These are phyloP conservation scores for Tothia fuscella DNA, from an alignment of 2,329 filamentous ascomycete genomes.

Conservation along the genomic window DNA sequence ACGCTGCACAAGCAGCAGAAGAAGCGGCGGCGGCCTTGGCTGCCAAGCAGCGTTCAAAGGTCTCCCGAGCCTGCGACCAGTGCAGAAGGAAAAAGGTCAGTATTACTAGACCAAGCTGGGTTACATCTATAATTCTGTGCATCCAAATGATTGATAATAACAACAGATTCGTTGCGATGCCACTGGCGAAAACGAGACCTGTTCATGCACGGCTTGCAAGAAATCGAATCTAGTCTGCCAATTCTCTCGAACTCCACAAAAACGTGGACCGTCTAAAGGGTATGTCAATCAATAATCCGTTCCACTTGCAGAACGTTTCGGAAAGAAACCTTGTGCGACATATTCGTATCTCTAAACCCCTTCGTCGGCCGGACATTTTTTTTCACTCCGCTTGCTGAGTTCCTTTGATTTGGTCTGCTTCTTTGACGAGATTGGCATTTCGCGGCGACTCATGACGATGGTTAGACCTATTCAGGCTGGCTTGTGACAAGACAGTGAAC, in stretches of 20 bases:
- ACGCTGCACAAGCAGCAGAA: constrained; percentile 18
- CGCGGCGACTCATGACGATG: too few relatives aligned
- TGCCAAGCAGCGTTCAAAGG: constrained; percentile 21
- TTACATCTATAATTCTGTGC: not conserved
- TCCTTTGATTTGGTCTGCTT: not conserved
- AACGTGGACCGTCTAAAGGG: constrained; percentile 31
- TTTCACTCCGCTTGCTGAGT: not conserved
- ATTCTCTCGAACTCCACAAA: constrained; percentile 30
- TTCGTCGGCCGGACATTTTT: not conserved
- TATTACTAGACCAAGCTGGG: not conserved
- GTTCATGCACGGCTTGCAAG: constrained; percentile 29
- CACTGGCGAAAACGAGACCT: constrained; percentile 27
- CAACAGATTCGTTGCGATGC: constrained; percentile 28
- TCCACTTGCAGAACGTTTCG: too few relatives aligned
- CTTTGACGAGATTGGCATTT: too few relatives aligned
- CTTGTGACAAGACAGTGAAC: too few relatives aligned
- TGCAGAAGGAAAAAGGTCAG: constrained; percentile 29
- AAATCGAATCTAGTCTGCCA: constrained; percentile 27
- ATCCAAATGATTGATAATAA: constrained; percentile 14
- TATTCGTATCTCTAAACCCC: not conserved
- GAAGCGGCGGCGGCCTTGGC: constrained; percentile 19
- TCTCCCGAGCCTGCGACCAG: constrained; percentile 30
- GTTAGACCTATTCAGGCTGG: too few relatives aligned
- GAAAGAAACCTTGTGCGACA: too few relatives aligned
- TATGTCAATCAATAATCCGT: constrained; percentile 13